Evolutionary conservation across 2,329 filamentous ascomycete genomes (phyloP).

Genomic region (Neonectria faginata): DNA sequence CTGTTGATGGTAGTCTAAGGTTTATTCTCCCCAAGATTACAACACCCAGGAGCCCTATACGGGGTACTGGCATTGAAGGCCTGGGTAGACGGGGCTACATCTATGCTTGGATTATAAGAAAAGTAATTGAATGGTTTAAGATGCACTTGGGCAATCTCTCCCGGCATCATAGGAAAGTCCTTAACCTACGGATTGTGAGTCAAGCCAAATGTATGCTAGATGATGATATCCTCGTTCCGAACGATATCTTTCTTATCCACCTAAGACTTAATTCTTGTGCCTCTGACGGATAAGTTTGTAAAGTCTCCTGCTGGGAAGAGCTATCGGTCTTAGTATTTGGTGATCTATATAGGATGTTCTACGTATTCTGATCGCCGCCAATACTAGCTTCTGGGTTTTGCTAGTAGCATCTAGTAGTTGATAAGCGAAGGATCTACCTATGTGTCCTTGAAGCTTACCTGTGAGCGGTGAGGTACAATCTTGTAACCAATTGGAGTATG

Average conservation of each 20-base stretch:
- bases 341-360: conserved; percentile 59
- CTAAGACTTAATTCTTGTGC: conserved; percentile 50
- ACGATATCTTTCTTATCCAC: conserved; percentile 49
- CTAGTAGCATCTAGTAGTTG: conserved; percentile 52
- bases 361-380: conserved; percentile 57
- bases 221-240: conserved; percentile 63
- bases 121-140: conserved; percentile 68
- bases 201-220: conserved; percentile 70
- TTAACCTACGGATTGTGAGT: conserved; percentile 75
- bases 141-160: conserved; percentile 54
- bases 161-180: conserved; percentile 79
- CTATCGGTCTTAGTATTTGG: conserved; percentile 57
- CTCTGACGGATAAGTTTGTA: conserved; percentile 57
- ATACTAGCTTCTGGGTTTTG: conserved; percentile 55
- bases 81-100: conserved; percentile 53
- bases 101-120: conserved; percentile 61
- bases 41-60: too few species aligned
- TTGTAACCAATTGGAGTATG: conserved; percentile 60
- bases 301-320: conserved; percentile 59
- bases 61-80: too few species aligned
- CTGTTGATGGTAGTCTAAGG: too few species aligned
- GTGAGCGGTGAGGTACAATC: conserved; percentile 51
- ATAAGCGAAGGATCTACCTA: conserved; percentile 50
- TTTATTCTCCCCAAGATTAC: too few species aligned
- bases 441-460: too few species aligned